Evolutionary conservation across 371 early-diverging fungal species (phyloP).

Genomic region (Apophysomyces sp.): DNA sequence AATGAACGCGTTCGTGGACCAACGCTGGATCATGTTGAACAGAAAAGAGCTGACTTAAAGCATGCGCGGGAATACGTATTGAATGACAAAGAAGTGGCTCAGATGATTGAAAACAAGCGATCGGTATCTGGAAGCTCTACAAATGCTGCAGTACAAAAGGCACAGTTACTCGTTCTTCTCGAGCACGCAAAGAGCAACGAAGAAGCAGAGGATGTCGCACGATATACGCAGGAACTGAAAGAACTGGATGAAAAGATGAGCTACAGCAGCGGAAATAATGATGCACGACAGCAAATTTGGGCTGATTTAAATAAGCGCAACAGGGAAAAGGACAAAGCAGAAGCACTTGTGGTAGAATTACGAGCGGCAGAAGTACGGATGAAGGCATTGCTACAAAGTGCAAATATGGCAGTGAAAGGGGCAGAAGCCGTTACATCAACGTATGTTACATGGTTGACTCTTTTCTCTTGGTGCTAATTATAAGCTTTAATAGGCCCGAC

Average conservation of each 20-base stretch:
- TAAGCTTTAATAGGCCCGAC: background rate
- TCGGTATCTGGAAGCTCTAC: background rate
- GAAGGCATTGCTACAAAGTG: constrained; percentile 11
- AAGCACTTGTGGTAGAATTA: constrained; percentile 37
- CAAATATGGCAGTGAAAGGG: background rate
- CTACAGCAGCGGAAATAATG: constrained; percentile 10
- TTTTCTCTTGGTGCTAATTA: background rate
- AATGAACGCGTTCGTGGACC: constrained; percentile 51
- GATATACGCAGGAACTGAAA: constrained; percentile 25
- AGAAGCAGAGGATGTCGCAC: constrained; percentile 28
- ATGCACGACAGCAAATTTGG: constrained; percentile 47
- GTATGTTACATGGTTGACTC: background rate
- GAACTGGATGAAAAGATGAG: constrained; percentile 32
- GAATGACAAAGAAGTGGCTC: constrained; percentile 61
- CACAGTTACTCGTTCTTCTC: constrained; percentile 41
- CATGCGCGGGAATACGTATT: constrained; percentile 64
- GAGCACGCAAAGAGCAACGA: constrained; percentile 19
- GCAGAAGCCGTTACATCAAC: background rate
- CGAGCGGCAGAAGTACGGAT: constrained; percentile 25
- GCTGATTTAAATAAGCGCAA: constrained; percentile 53
- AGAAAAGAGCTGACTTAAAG: constrained; percentile 57
- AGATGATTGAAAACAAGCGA: constrained; percentile 58
- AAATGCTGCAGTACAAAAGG: constrained; percentile 6
- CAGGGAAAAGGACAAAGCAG: constrained; percentile 36
- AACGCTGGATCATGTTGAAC: constrained; percentile 51